These are phyloP conservation scores for Penstemon davidsonii DNA, from an alignment of 257 asterid species.

Conservation along the genomic window DNA sequence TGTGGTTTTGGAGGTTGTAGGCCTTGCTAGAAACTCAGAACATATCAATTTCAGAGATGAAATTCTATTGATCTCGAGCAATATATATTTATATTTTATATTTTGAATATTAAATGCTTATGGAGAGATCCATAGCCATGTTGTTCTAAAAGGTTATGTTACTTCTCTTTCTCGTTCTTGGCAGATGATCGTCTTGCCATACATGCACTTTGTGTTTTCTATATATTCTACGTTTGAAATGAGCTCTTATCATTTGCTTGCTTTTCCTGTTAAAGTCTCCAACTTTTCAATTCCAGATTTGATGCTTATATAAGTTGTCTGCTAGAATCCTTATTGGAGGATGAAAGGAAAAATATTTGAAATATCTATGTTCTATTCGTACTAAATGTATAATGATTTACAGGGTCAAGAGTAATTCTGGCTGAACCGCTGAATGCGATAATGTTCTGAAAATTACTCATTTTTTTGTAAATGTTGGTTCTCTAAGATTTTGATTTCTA, in stretches of 20 bases:
- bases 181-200: background rate
- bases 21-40: conserved; percentile 8
- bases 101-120: conserved; percentile 16
- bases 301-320: too few relatives aligned
- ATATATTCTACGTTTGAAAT: too few relatives aligned
- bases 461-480: background rate
- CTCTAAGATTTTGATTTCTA: background rate
- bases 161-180: background rate
- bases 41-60: background rate
- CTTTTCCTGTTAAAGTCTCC: too few relatives aligned
- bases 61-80: background rate
- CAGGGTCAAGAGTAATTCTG: background rate
- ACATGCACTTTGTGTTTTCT: background rate
- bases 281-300: too few relatives aligned
- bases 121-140: conserved; percentile 5
- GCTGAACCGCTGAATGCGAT: background rate
- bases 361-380: too few relatives aligned
- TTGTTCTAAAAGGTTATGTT: conserved; percentile 16
- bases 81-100: conserved; percentile 12
- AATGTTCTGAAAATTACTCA: conserved; percentile 4
- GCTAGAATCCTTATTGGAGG: too few relatives aligned
- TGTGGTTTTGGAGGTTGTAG: background rate
- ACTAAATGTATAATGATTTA: too few relatives aligned
- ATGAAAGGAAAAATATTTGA: too few relatives aligned
- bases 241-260: too few relatives aligned